Conservation (phyloP, 2,329 filamentous ascomycete genomes). For the Fusarium sp. region DNA sequence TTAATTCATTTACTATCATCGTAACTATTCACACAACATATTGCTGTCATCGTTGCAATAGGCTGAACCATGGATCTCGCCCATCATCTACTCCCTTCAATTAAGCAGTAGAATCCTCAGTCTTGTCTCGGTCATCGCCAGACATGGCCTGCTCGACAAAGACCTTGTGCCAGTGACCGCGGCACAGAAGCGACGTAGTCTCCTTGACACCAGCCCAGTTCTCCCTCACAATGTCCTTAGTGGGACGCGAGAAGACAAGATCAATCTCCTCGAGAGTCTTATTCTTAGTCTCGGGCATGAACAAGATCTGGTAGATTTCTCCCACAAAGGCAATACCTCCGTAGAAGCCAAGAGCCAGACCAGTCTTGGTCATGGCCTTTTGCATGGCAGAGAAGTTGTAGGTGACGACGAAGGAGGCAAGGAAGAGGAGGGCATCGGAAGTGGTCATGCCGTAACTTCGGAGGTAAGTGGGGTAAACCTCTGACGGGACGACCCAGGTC, state of each 20-base stretch:
- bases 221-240: constrained; percentile 70
- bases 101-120: constrained; percentile 15
- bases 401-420: constrained; percentile 78
- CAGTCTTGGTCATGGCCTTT: constrained; percentile 73
- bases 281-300: constrained; percentile 82
- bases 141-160: constrained; percentile 42
- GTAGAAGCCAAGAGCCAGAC: constrained; percentile 77
- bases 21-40: neutral
- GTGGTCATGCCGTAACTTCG: constrained; percentile 80
- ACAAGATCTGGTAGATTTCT: constrained; percentile 78
- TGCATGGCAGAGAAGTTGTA: constrained; percentile 82
- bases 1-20: neutral
- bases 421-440: constrained; percentile 75
- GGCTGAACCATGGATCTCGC: neutral
- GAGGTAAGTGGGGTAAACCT: constrained; percentile 80
- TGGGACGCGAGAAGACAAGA: constrained; percentile 73
- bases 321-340: constrained; percentile 78
- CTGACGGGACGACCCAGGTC: constrained; percentile 75
- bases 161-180: constrained; percentile 38
- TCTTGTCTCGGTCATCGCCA: constrained; percentile 18
- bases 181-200: constrained; percentile 42
- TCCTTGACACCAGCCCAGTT: constrained; percentile 59
- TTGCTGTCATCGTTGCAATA: neutral
- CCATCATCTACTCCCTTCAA: neutral
- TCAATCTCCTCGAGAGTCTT: constrained; percentile 78